Conservation (phyloP, 2,329 filamentous ascomycete genomes). For the Trichoderma aggressivum region DNA sequence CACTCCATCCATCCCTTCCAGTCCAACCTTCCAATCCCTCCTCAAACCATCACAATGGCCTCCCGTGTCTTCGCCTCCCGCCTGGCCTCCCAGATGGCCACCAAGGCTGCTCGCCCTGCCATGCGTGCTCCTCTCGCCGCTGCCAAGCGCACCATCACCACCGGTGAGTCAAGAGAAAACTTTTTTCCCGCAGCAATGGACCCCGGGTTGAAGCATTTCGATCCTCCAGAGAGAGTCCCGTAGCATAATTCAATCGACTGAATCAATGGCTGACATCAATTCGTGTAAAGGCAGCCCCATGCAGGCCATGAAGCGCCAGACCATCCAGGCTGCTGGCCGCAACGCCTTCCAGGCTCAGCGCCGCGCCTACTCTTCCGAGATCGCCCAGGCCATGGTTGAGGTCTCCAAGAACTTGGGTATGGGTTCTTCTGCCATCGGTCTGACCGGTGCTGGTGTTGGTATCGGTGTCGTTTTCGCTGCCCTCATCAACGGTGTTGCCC, state of each 20-base stretch:
- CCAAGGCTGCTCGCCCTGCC: conserved; percentile 75
- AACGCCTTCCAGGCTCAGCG: conserved; percentile 62
- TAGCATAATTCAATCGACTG: conserved; percentile 32
- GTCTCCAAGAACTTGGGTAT: conserved; percentile 89
- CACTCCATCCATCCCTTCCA: conserved; percentile 31
- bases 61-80: conserved; percentile 75
- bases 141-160: conserved; percentile 73
- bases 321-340: conserved; percentile 64
- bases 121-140: conserved; percentile 60
- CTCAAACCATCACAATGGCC: conserved; percentile 69
- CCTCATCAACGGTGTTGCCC: conserved; percentile 83
- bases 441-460: conserved; percentile 90
- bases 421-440: conserved; percentile 86
- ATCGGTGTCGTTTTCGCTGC: conserved; percentile 92
- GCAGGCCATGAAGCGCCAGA: conserved; percentile 73
- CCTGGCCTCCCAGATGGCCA: conserved; percentile 72
- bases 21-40: conserved; percentile 27
- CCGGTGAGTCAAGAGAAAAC: conserved; percentile 55
- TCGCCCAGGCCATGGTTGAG: conserved; percentile 83
- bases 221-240: conserved; percentile 27
- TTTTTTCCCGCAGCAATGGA: conserved; percentile 26
- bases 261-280: conserved; percentile 33
- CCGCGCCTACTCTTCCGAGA: conserved; percentile 83
- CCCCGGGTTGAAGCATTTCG: background rate
- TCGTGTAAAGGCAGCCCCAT: conserved; percentile 53